Evolutionary conservation across 257 asterid species (phyloP).

Genomic region (Nicotiana noctiflora): DNA sequence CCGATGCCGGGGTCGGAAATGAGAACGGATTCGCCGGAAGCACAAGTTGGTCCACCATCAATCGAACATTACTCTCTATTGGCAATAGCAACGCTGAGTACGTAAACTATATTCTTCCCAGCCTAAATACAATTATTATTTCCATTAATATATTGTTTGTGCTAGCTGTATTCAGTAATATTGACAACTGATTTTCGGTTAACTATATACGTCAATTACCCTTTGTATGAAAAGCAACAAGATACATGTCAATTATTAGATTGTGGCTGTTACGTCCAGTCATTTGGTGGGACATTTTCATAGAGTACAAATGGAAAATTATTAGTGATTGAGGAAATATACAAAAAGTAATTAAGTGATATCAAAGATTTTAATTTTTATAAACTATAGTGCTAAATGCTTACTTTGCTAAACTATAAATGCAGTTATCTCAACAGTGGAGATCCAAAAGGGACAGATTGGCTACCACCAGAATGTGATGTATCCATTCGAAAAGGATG

Average conservation of each 20-base stretch:
- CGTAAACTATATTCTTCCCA: slow-evolving; percentile 1
- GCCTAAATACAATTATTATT: not conserved
- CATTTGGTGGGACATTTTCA: not conserved
- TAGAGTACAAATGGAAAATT: not conserved
- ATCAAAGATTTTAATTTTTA: too few relatives aligned
- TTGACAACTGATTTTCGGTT: not conserved
- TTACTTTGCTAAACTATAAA: not conserved
- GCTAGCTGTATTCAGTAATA: not conserved
- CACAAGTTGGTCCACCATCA: slow-evolving; percentile 93
- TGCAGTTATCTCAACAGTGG: slow-evolving; percentile 79
- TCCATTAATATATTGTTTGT: not conserved
- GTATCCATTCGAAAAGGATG: slow-evolving; percentile 79
- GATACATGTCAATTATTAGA: not conserved
- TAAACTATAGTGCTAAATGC: not conserved
- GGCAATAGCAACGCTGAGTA: slow-evolving; percentile 56
- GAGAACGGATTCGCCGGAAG: slow-evolving; percentile 74
- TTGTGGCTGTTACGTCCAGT: not conserved
- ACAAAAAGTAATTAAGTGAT: too few relatives aligned
- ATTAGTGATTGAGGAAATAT: not conserved
- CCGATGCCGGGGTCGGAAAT: slow-evolving; percentile 97
- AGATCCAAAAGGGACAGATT: slow-evolving; percentile 67
- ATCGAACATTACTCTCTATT: slow-evolving; percentile 60
- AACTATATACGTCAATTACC: not conserved
- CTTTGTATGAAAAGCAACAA: not conserved
- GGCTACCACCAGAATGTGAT: slow-evolving; percentile 96